A percentile compares a stretch with the other conserved stretches of the same genome.
phyloP scores from a whole-genome alignment of 805 yeast species.

The Lipomyces starkeyi region DNA sequence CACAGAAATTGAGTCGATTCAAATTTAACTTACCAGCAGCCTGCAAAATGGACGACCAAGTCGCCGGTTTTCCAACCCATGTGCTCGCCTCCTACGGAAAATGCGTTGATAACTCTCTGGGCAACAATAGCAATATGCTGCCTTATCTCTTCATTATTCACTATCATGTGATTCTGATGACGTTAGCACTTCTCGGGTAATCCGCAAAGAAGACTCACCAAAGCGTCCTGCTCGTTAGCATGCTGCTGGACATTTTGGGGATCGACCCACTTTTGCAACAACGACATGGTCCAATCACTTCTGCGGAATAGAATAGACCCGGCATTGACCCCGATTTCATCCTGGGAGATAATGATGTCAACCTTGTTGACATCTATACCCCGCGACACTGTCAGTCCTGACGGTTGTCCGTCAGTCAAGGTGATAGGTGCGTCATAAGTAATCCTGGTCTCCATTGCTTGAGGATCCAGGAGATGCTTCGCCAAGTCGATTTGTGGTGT shows the following conservation, averaged over 20 bases:
- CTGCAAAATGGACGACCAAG: constrained; percentile 33
- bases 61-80: constrained; percentile 33
- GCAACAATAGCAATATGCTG: constrained; percentile 27
- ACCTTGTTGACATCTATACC: constrained; percentile 42
- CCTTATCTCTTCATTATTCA: constrained; percentile 21
- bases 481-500: constrained; percentile 42
- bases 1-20: background rate
- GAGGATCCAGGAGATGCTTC: constrained; percentile 41
- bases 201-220: constrained; percentile 54
- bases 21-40: constrained; percentile 27
- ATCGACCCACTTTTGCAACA: constrained; percentile 85
- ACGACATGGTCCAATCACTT: constrained; percentile 71
- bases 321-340: constrained; percentile 83
- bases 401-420: constrained; percentile 17
- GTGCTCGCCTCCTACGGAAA: constrained; percentile 14
- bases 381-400: constrained; percentile 10
- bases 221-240: constrained; percentile 82
- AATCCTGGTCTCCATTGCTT: constrained; percentile 40
- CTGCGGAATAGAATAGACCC: constrained; percentile 76
- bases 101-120: constrained; percentile 33
- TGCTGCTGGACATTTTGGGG: constrained; percentile 82
- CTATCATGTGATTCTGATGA: constrained; percentile 54
- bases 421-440: constrained; percentile 30
- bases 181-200: background rate
- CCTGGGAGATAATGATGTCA: constrained; percentile 76